These are phyloP conservation scores for Leishmania turanica DNA, from an alignment of 208 protist genomes.

Conservation along the genomic window DNA sequence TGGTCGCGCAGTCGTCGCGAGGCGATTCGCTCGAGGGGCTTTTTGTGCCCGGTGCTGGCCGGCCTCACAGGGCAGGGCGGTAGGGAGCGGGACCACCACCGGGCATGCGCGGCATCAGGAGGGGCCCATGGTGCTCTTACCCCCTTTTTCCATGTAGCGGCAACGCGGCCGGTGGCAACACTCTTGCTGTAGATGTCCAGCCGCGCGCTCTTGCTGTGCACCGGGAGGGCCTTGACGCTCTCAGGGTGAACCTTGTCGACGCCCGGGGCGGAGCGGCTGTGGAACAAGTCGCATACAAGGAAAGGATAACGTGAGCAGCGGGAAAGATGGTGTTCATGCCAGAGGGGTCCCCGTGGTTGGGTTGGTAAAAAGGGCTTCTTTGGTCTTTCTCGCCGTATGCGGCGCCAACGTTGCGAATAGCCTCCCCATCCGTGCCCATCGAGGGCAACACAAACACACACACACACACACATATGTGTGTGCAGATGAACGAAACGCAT, in stretches of 20 bases:
- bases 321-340: not conserved
- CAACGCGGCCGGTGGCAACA: not conserved
- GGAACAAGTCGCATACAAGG: not conserved
- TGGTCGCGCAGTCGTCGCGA: not conserved
- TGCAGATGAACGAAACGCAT: not conserved
- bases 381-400: not conserved
- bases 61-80: not conserved
- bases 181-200: not conserved
- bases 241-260: not conserved
- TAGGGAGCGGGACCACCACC: not conserved
- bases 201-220: not conserved
- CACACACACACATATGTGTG: not conserved
- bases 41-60: not conserved
- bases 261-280: not conserved
- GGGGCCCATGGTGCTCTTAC: not conserved
- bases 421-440: not conserved
- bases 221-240: not conserved
- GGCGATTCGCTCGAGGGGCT: not conserved
- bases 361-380: not conserved
- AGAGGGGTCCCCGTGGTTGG: not conserved
- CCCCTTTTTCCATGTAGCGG: not conserved
- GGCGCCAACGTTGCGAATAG: not conserved
- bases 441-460: not conserved
- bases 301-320: not conserved
- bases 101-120: not conserved